Percentiles rank a stretch among this genome's conserved stretches.
Conservation (phyloP, 179 eudicot species). For the Beta corolliflora region DNA sequence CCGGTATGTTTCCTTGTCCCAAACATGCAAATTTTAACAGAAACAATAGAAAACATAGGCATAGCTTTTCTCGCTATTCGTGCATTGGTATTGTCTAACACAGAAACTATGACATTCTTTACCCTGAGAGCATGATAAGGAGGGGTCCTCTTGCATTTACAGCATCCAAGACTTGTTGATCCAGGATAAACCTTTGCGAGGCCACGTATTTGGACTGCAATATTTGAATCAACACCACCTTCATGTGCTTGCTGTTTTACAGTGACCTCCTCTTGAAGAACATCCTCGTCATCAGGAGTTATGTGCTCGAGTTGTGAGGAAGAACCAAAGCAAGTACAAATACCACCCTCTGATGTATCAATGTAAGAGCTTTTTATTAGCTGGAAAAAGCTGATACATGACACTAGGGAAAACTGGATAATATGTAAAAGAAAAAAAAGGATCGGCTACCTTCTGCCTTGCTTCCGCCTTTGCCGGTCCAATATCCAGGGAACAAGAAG, state of each 20-base stretch:
- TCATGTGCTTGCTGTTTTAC: slow-evolving; percentile 63
- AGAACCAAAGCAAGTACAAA: slow-evolving; percentile 71
- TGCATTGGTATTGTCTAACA: neutral
- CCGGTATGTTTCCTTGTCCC: neutral
- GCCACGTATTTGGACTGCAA: slow-evolving; percentile 89
- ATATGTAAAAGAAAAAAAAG: neutral
- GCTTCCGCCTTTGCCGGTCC: slow-evolving; percentile 84
- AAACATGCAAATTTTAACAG: neutral
- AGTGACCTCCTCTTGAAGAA: slow-evolving; percentile 69
- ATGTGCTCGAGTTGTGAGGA: slow-evolving; percentile 52
- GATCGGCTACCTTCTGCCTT: slow-evolving; percentile 54
- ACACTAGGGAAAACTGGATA: neutral
- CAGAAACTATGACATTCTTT: neutral
- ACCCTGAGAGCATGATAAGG: slow-evolving; percentile 92
- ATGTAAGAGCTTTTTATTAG: neutral
- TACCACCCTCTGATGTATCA: slow-evolving; percentile 60
- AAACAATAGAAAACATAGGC: neutral
- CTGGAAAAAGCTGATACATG: neutral
- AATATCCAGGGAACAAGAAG: slow-evolving; percentile 80
- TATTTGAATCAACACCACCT: slow-evolving; percentile 55
- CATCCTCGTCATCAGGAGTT: slow-evolving; percentile 82
- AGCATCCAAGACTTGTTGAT: slow-evolving; percentile 64
- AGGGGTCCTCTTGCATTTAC: slow-evolving; percentile 69
- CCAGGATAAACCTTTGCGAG: slow-evolving; percentile 79
- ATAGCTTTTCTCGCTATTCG: neutral